phyloP scores from a whole-genome alignment of 2,329 filamentous ascomycete genomes.

The Daldinia eschscholtzii region DNA sequence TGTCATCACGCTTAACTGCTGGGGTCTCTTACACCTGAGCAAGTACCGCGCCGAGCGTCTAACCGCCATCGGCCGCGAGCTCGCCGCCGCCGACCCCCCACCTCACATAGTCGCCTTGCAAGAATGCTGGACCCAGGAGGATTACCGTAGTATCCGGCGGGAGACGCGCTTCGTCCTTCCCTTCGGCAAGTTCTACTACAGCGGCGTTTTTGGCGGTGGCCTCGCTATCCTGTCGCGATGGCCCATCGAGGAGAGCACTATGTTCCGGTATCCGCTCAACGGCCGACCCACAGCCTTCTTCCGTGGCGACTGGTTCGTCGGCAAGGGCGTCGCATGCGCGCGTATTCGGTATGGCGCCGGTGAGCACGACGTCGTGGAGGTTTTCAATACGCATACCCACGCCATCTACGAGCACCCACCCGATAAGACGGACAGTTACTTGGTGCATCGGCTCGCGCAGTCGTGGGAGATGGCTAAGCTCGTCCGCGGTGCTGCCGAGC shows the following conservation, averaged over 20 bases:
- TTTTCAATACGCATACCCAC: slow-evolving; percentile 94
- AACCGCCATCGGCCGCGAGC: slow-evolving; percentile 83
- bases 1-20: slow-evolving; percentile 93
- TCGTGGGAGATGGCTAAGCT: slow-evolving; percentile 95
- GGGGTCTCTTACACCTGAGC: slow-evolving; percentile 91
- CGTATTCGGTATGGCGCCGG: slow-evolving; percentile 77
- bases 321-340: slow-evolving; percentile 91
- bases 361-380: slow-evolving; percentile 78
- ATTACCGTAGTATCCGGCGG: slow-evolving; percentile 83
- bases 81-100: slow-evolving; percentile 74
- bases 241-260: slow-evolving; percentile 90
- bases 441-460: slow-evolving; percentile 91
- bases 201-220: slow-evolving; percentile 89
- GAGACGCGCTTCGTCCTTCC: slow-evolving; percentile 81
- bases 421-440: slow-evolving; percentile 77
- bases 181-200: slow-evolving; percentile 92
- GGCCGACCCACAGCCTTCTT: slow-evolving; percentile 94
- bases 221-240: slow-evolving; percentile 90
- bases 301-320: slow-evolving; percentile 95
- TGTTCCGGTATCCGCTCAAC: slow-evolving; percentile 90
- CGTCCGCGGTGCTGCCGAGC: slow-evolving; percentile 82
- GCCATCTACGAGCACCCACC: slow-evolving; percentile 86
- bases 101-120: slow-evolving; percentile 93
- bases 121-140: slow-evolving; percentile 91
- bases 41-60: slow-evolving; percentile 83